Evolutionary conservation across 768 basidiomycete species (phyloP), one percentile per base, ranked within the genome.

Genomic region (Panaeolus cyanescens): DNA sequence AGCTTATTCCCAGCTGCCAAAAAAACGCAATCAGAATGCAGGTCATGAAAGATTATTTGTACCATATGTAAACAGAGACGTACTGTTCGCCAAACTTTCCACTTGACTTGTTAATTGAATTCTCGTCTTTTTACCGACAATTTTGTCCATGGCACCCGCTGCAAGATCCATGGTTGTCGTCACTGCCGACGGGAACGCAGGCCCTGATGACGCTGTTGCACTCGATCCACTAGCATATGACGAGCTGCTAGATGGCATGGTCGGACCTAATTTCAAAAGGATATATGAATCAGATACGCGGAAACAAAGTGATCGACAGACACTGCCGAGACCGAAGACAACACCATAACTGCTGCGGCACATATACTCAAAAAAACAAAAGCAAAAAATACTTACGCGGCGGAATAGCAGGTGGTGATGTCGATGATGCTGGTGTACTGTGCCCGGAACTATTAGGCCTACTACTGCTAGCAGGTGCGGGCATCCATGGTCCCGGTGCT

Each of bases 41-140:
- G n/a, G 20, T 42, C 1, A 9, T 2, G 19, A 19, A 20, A 5
- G 19, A 22, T 42, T 15, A 5, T 1, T 12, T 4, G 25, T 15
- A 30, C 10, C 7, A 50, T 22, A 42, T 22, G 45, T 37, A 53
- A 22, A 45, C 30, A 54, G n/a, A n/a, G n/a, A 82, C 86, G 68
- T 66, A 89, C 87, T 79, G 50, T 84, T 80, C 25, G 84, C 78
- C 42, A 88, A 64, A 61, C 63, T 75, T 60, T 75, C 79, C 13
- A 86, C 74, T 56, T 67, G 72, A 42, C 73, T 77, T 64, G 86
- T 85, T 39, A 88, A 61, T 65, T 83, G 85, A 32, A 72, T 70
- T 37, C 82, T 72, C 40, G 79, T 80, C 58, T 79, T 80, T 64
- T 75, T 77, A 3, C 87, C 86, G 17, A 84, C 84, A 31, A 87